These are phyloP conservation scores for Ophiostoma pallidulum DNA, from an alignment of 2,329 filamentous ascomycete species.

Conservation along the genomic window DNA sequence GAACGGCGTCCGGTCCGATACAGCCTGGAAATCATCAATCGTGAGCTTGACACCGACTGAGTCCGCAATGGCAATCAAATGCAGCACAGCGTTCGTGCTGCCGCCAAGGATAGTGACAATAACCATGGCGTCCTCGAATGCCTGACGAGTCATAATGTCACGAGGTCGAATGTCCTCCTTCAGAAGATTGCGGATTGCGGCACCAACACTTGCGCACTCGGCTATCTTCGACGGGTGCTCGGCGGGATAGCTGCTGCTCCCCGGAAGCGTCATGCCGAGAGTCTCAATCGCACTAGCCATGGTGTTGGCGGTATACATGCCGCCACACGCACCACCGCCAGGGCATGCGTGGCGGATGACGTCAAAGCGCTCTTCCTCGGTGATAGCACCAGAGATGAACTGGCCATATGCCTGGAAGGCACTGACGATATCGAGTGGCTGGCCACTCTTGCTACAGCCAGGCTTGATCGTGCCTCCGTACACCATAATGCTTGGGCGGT, in stretches of 20 bases:
- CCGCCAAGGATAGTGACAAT: conserved; percentile 74
- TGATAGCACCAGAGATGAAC: conserved; percentile 85
- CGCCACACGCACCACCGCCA: conserved; percentile 73
- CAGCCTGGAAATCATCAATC: conserved; percentile 77
- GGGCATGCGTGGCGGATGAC: conserved; percentile 90
- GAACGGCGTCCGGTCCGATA: conserved; percentile 70
- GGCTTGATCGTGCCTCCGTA: conserved; percentile 93
- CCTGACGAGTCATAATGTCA: conserved; percentile 70
- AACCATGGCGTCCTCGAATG: conserved; percentile 80
- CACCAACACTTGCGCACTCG: conserved; percentile 64
- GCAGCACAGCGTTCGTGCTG: conserved; percentile 77
- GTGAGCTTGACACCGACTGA: conserved; percentile 72
- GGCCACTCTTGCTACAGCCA: conserved; percentile 69
- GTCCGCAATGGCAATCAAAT: conserved; percentile 76
- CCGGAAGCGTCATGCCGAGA: conserved; percentile 70
- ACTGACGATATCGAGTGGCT: conserved; percentile 85
- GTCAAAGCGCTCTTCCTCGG: conserved; percentile 83
- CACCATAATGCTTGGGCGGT: conserved; percentile 92
- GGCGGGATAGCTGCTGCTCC: conserved; percentile 70
- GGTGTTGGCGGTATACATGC: conserved; percentile 74
- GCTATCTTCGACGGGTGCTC: conserved; percentile 61
- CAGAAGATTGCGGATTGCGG: conserved; percentile 64
- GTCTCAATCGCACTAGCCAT: conserved; percentile 67
- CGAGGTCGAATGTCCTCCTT: conserved; percentile 67
- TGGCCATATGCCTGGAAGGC: conserved; percentile 98